Evolutionary conservation across 2,329 filamentous ascomycete species (phyloP), one percentile per base, ranked within the genome.

Genomic region (Fusarium camptoceras): DNA sequence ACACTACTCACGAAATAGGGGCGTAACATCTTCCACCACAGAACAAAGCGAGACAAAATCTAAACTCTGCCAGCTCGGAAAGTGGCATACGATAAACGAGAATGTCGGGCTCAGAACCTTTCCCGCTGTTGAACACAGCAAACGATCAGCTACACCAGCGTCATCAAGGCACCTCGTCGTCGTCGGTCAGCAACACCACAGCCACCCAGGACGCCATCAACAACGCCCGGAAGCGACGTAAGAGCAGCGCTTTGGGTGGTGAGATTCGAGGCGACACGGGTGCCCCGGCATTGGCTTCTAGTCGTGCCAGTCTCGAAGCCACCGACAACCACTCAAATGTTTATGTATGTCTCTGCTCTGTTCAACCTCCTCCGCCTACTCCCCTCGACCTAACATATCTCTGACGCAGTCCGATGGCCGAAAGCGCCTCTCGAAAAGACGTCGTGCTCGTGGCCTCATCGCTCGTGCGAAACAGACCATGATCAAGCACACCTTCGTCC

Each of bases 401-500:
- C 30, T 47, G 42, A 39, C 49, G 42, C 60, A 75, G 69, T 72
- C 74, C 34, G 68, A 74, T 43, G 64, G 69, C 57, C 63, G 71
- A 65, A 87, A 84, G 77, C 83, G 82, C 62, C 77, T 82, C 66
- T 86, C 84, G 37, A 87, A 87, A 76, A 85, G 86, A 64, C 85
- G 86, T 55, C 87, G 87, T 77, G 84, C 86, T 44, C 84, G 85
- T 41, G 84, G 86, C 49, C 70, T 85, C 60, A 56, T 82, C 55
- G 77, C 79, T 28, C 81, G 80, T 67, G 77, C 86, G 39, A 86
- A 86, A 73, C 86, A 88, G 76, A 83, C 81, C 77, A 85, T 87
- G 77, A 72, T 87, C 73, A 89, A 88, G 79, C 87, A 89, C 78
- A 90, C 88, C 48, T 91, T 84, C 80, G 81, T 86, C 63, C 78